These are phyloP conservation scores for Mycena capillaripes DNA, from an alignment of 768 basidiomycete species.

Conservation along the genomic window DNA sequence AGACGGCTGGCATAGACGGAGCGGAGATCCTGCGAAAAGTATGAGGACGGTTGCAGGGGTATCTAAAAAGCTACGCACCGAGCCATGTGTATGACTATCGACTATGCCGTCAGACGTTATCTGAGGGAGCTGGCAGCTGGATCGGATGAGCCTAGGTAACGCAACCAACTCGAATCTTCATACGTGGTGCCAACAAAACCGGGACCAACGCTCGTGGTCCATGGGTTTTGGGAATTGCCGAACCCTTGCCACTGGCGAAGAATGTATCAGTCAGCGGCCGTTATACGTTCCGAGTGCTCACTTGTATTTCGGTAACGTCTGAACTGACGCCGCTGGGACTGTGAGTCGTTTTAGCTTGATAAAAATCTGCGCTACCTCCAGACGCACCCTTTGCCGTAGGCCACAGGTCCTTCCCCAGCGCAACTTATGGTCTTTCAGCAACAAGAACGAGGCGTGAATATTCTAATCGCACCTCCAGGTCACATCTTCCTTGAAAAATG, in stretches of 20 bases:
- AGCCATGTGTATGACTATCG: conserved; percentile 60
- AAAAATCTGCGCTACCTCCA: conserved; percentile 36
- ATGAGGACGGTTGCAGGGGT: too few relatives aligned
- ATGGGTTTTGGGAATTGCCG: conserved; percentile 56
- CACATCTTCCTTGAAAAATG: conserved; percentile 63
- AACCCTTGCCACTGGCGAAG: conserved; percentile 58
- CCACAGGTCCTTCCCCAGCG: conserved; percentile 54
- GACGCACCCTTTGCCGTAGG: conserved; percentile 39
- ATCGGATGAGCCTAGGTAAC: background rate
- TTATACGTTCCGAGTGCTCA: conserved; percentile 24
- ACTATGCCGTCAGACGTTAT: conserved; percentile 60
- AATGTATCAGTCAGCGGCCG: background rate
- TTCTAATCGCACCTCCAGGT: conserved; percentile 47
- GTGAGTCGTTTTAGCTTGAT: conserved; percentile 42
- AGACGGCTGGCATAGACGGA: conserved; percentile 59
- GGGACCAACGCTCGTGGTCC: conserved; percentile 55
- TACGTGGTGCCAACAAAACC: conserved; percentile 61
- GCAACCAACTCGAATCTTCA: conserved; percentile 7
- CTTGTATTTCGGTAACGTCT: conserved; percentile 52
- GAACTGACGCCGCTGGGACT: conserved; percentile 45
- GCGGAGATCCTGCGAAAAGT: conserved; percentile 53
- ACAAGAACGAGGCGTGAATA: too few relatives aligned
- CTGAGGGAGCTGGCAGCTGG: conserved; percentile 65
- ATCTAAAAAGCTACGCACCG: conserved; percentile 42
- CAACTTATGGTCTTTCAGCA: conserved; percentile 43